phyloP scores from a whole-genome alignment of 1,139 yeast species.

The Sugiyamaella castrensis region DNA sequence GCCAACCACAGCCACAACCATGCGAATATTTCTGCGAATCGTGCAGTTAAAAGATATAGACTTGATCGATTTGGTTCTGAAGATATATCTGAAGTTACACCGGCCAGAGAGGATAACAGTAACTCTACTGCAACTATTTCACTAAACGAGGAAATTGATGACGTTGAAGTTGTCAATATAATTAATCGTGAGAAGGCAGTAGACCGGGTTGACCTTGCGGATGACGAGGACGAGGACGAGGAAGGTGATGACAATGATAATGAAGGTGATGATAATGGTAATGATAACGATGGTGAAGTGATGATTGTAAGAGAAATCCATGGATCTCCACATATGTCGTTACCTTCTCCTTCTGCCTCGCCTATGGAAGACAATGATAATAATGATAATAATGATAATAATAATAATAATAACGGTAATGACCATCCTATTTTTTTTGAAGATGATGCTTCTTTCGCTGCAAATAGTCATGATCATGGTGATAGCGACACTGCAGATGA shows the following conservation, averaged over 20 bases:
- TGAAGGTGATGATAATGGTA: neutral
- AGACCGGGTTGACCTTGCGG: neutral
- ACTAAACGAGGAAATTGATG: slow-evolving; percentile 10
- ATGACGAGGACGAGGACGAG: slow-evolving; percentile 2
- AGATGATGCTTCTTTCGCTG: slow-evolving; percentile 1
- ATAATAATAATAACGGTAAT: neutral
- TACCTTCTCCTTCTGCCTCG: slow-evolving; percentile 34
- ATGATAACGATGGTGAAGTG: slow-evolving; percentile 1
- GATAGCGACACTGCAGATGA: neutral
- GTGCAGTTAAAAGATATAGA: slow-evolving; percentile 5
- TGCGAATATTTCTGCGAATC: neutral
- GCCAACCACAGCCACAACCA: neutral
- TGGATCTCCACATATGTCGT: slow-evolving; percentile 21
- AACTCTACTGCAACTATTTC: neutral
- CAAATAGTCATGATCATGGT: slow-evolving; percentile 4
- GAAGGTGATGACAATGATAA: neutral
- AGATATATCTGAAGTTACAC: no score
- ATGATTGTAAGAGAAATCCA: slow-evolving; percentile 6
- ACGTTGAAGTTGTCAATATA: slow-evolving; percentile 11
- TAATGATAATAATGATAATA: no score
- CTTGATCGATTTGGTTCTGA: neutral
- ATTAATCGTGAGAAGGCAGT: neutral
- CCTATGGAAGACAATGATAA: slow-evolving; percentile 21
- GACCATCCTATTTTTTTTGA: neutral
- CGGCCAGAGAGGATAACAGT: neutral